Base-by-base conservation (phyloP, 2,329 filamentous ascomycete species). In the Tolypocladium tundrense region DNA sequence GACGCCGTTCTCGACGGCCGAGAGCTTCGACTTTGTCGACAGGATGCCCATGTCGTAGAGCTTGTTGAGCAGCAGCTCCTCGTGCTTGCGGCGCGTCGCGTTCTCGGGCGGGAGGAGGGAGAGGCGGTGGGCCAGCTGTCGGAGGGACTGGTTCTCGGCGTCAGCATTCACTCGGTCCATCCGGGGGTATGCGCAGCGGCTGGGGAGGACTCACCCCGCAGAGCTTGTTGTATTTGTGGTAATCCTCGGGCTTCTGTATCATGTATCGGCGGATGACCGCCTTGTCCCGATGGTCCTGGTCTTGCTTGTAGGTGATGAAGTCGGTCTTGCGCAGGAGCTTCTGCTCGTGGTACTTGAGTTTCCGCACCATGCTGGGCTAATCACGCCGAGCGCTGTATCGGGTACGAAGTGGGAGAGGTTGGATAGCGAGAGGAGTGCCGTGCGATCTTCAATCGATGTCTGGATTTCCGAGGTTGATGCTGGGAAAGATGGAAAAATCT, bases 291-390 rank as follows among this genome's bases (percentile, higher is more conserved):
- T 99, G 94, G 66, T 85, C 81, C 69, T 88, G 84, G 77, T 97
- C 92, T 69, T 86, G 86, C 75, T 94, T 94, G 81, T 93, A 96
- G 69, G 88, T 94, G 72, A 92, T 87, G 76, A 99, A 96, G 77
- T 99, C 92, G 74, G 94, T 91, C 74, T 83, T 84, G 71, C 93
- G 93, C 67, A 97, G 84, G 70, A 97, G 88, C 82, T 94, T 95
- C 72, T 94, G 86, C 85, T 99, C 94, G 76, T 97, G 93, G 76
- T 96, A 85, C 77, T 97, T 97, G 70, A 99, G 85, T 79, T 96
- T 91, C 67, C 94, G 88, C 65, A 96, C 91, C 94, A 97, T 97
- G 31, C 65, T 81, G 70, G 52, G 59, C 60, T 31, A 19, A n/a
- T 35, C 6, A 52, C 19, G 35, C 21, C 55, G n/a, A 31, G 27